Base-by-base conservation (phyloP, 768 basidiomycete species). In the Tricholoma sp. region DNA sequence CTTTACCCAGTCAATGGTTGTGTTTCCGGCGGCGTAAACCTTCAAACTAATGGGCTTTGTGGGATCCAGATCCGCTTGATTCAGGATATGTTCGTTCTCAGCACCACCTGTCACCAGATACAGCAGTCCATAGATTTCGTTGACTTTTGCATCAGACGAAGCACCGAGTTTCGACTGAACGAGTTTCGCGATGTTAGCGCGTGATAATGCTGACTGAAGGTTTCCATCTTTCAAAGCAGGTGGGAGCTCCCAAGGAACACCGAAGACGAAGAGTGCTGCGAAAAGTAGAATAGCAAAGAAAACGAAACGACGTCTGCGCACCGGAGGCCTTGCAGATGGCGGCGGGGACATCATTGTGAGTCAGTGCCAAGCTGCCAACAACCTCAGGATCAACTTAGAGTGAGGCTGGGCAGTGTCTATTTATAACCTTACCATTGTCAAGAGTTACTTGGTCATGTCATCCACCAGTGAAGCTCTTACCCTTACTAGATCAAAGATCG, bases 91-190 rank as follows among this genome's bases (percentile, higher is more conserved):
- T 52, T 77, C 73, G 17, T 75, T 66, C 44, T 74, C 74, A 31
- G 65, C 69, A 57, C 76, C 72, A 31, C 78, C 75, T 0, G 82
- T 82, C 31, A 86, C 80, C 42, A 90, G 76, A 63, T 86, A 78
- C 31, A 90, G 72, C n/a, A 91, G 72, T 0, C 86, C 89, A 53
- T 84, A 87, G 28, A 90, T 81, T 68, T 91, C 89, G 52, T 80
- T 74, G 28, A 80, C 78, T 50, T 62, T 66, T 56, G 36, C 10
- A 10, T 28, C 31, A 29, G 64, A 54, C 18, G 54, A 60, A 34
- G 65, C 59, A 50, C 65, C 57, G 50, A 52, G 17, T 41, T 64
- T 67, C 18, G 66, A 51, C 54, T 73, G 70, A 59, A 76, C 63
- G 41, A 78, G 65, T 57, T 75, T 63, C 24, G 69, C 68, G 47